Conservation (phyloP, 805 yeast species). For the Nakazawaea wickerhamii region DNA sequence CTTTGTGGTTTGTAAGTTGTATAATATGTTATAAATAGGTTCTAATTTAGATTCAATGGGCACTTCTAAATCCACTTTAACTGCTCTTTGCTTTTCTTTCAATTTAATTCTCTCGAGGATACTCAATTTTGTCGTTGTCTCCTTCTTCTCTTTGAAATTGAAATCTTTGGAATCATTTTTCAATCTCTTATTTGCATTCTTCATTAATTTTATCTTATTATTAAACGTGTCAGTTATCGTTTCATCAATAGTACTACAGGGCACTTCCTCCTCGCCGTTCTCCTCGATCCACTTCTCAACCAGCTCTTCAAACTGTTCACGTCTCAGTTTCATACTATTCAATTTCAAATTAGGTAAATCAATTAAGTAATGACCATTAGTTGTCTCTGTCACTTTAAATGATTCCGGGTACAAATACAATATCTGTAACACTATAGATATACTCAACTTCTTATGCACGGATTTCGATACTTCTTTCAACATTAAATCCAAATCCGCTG, state of each 20-base stretch:
- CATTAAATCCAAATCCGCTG: conserved; percentile 9
- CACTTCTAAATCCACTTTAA: conserved; percentile 6
- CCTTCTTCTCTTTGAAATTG: conserved; percentile 28
- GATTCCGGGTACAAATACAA: conserved; percentile 9
- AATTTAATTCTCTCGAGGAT: conserved; percentile 34
- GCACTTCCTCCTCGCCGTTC: conserved; percentile 1
- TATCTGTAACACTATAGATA: conserved; percentile 9
- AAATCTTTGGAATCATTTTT: conserved; percentile 33
- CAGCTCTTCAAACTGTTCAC: not conserved
- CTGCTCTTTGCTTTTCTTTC: conserved; percentile 26
- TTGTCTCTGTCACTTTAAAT: conserved; percentile 7
- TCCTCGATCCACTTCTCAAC: not conserved
- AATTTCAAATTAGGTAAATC: not conserved
- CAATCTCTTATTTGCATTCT: conserved; percentile 11
- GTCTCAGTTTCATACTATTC: conserved; percentile 3
- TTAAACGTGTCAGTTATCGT: conserved; percentile 4
- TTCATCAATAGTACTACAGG: conserved; percentile 5
- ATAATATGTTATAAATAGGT: conserved; percentile 21
- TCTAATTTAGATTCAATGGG: conserved; percentile 16
- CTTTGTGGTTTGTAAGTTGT: conserved; percentile 18
- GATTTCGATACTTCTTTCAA: not conserved
- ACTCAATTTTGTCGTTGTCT: conserved; percentile 17
- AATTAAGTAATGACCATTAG: conserved; percentile 9
- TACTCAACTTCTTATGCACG: not conserved
- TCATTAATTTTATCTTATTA: conserved; percentile 2